Evolutionary conservation across 1,139 yeast species (phyloP), one percentile per base, ranked within the genome.

Genomic region (Lodderomyces parapsilosis): DNA sequence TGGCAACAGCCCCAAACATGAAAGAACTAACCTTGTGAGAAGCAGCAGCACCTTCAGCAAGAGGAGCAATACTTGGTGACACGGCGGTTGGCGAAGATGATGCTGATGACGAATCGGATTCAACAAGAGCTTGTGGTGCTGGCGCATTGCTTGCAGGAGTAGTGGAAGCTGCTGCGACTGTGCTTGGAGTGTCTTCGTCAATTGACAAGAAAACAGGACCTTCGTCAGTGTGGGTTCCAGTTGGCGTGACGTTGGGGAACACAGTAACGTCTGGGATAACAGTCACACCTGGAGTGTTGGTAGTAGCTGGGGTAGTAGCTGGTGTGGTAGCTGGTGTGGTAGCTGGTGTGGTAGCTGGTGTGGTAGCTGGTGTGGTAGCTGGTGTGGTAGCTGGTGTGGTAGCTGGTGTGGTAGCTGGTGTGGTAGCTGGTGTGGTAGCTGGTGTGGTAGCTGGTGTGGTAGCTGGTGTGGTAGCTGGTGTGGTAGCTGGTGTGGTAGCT

Each of bases 361-460:
- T 49, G 39, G 51, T 51, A 28, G 49, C n/a, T 13, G 27, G 45
- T 33, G 43, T 43, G 23, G 49, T 19, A 27, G 53, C 42, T 40
- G 56, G 50, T 18, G 39, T 25, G 10, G 32, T 22, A 7, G 30
- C 38, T 9, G 18, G 11, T n/a, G n/a, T n/a, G 9, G 38, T 14
- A 10, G 30, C n/a, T 17, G 32, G 15, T 7, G 39, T 20, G 4
- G 27, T 27, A 4, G 31, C 20, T 23, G 43, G 38, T n/a, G 63
- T 43, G 45, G n/a, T n/a, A n/a, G 56, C 43, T 30, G 64, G 42
- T 47, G 57, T 42, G 30, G 61, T 40, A 38, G 59, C 50, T 33
- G 49, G 46, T 44, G 58, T 46, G 47, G 58, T 28, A 30, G 50
- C 49, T 50, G 55, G 41, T 22, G 48, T 30, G n/a, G 41, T 20